Percentiles rank a stretch among this genome's conserved stretches.
Conservation (phyloP, 768 basidiomycete species). For the Termitomyces sp. region DNA sequence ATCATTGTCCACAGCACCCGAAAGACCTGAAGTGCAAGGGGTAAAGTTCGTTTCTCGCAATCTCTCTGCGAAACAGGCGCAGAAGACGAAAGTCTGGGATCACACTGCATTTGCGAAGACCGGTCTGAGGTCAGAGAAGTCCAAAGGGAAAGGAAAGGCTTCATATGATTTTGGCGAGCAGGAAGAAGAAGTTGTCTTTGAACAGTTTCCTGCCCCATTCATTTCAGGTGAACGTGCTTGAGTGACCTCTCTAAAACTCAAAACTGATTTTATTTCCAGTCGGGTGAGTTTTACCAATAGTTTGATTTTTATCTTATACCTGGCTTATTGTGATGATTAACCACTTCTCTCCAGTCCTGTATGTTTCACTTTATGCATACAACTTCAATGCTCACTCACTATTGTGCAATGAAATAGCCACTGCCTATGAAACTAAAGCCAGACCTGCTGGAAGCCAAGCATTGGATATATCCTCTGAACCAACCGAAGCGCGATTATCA, state of each 20-base stretch:
- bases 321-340: not conserved
- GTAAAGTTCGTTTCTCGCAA: constrained; percentile 37
- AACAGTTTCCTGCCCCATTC: constrained; percentile 81
- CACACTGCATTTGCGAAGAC: constrained; percentile 82
- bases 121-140: constrained; percentile 52
- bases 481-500: constrained; percentile 88
- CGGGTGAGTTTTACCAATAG: constrained; percentile 37
- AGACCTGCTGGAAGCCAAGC: constrained; percentile 73
- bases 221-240: constrained; percentile 46
- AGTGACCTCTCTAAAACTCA: not conserved
- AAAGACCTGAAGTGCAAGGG: constrained; percentile 29
- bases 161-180: constrained; percentile 43
- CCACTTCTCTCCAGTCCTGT: constrained; percentile 22
- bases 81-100: constrained; percentile 85
- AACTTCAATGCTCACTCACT: not conserved
- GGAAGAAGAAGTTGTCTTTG: constrained; percentile 64
- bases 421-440: constrained; percentile 72
- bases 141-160: constrained; percentile 44
- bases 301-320: not conserved
- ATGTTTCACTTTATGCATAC: constrained; percentile 5
- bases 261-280: constrained; percentile 24
- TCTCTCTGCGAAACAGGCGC: constrained; percentile 48
- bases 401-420: constrained; percentile 33
- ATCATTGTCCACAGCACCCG: constrained; percentile 24
- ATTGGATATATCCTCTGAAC: constrained; percentile 92